A percentile compares a stretch with the other conserved stretches of the same genome.
phyloP scores from a whole-genome alignment of 2,329 filamentous ascomycete species.

The Blumeria hordei region DNA sequence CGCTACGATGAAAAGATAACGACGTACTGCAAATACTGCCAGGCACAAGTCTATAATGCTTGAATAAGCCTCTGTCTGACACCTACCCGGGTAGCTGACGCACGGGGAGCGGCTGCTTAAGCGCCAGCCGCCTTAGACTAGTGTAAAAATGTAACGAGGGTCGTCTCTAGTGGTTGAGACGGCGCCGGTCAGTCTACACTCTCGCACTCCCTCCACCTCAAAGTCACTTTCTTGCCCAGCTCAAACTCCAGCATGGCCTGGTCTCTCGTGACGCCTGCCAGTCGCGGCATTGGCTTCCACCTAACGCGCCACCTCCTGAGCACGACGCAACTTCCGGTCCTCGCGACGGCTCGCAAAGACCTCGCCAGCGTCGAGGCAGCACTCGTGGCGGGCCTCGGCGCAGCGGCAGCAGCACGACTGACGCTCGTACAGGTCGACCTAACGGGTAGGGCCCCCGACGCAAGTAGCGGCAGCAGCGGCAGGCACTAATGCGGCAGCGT shows the following conservation, averaged over 20 bases:
- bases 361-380: slow-evolving; percentile 22
- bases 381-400: slow-evolving; percentile 24
- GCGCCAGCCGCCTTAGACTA: no score
- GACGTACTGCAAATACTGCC: no score
- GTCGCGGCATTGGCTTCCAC: slow-evolving; percentile 37
- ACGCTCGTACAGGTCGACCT: slow-evolving; percentile 29
- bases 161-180: no score
- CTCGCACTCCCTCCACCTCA: no score
- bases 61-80: no score
- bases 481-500: neutral
- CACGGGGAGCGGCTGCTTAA: no score
- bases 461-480: neutral
- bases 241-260: slow-evolving; percentile 4
- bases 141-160: no score
- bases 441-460: slow-evolving; percentile 20
- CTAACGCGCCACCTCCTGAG: slow-evolving; percentile 31
- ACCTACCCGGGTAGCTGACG: no score
- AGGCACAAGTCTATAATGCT: no score
- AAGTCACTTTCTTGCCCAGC: no score
- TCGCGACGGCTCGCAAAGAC: slow-evolving; percentile 34
- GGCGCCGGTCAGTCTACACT: no score
- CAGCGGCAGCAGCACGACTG: slow-evolving; percentile 21
- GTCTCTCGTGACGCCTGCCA: slow-evolving; percentile 29
- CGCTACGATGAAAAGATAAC: no score
- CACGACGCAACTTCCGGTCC: slow-evolving; percentile 30